Evolutionary conservation across 305 asterid genomes (phyloP).

Genomic region (Ilex paraguariensis): DNA sequence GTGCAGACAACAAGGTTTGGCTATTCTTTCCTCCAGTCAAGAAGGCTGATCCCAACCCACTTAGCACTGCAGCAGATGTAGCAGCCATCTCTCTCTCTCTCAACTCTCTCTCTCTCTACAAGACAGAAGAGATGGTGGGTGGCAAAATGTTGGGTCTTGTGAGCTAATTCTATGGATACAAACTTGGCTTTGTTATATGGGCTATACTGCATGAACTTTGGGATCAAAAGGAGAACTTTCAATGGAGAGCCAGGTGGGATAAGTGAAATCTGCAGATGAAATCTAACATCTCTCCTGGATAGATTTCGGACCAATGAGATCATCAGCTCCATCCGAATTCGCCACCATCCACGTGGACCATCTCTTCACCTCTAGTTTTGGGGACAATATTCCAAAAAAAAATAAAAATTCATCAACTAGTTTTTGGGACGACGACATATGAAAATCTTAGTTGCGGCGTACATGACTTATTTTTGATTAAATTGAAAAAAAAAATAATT

Average conservation of each 20-base stretch:
- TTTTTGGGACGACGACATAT: too few species aligned
- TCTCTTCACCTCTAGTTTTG: conserved; percentile 18
- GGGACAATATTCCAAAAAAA: too few species aligned
- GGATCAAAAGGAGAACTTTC: conserved; percentile 29
- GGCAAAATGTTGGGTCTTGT: conserved; percentile 13
- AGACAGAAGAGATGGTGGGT: not conserved
- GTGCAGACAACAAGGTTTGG: conserved; percentile 47
- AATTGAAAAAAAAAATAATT: too few species aligned
- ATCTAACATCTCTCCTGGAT: conserved; percentile 35
- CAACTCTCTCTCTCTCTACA: not conserved
- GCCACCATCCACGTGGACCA: conserved; percentile 37
- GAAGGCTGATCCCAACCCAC: conserved; percentile 88
- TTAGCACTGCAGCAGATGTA: conserved; percentile 75
- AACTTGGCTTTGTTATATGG: conserved; percentile 14
- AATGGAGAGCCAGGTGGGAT: conserved; percentile 54
- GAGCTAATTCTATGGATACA: conserved; percentile 19
- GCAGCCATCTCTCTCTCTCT: conserved; percentile 52
- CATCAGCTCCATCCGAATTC: conserved; percentile 33
- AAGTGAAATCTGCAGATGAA: conserved; percentile 41
- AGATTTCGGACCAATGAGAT: conserved; percentile 68
- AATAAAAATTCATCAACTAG: too few species aligned
- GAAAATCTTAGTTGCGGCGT: too few species aligned
- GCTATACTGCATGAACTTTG: conserved; percentile 3
- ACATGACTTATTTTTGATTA: too few species aligned
- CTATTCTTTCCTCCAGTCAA: conserved; percentile 66